These are phyloP conservation scores for Haematococcus lacustris DNA, from an alignment of 139 green algal genomes.

Conservation along the genomic window DNA sequence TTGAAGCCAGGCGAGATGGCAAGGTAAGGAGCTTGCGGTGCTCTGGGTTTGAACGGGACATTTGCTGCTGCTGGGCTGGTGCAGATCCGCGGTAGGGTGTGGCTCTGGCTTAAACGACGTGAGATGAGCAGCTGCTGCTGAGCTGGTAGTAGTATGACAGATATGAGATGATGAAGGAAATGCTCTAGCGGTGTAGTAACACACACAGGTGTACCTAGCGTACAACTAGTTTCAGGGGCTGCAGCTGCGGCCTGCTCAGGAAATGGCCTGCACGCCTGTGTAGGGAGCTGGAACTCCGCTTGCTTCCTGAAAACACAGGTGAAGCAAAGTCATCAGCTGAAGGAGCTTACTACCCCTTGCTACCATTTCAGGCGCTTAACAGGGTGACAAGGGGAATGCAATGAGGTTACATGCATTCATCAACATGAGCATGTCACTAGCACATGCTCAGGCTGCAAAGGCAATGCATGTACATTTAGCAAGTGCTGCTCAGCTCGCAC, in stretches of 20 bases:
- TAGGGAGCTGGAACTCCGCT: slow-evolving; percentile 1
- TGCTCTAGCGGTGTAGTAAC: background rate
- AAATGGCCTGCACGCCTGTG: slow-evolving; percentile 6
- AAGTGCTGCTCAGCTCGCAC: no score
- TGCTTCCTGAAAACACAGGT: background rate
- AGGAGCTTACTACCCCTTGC: background rate
- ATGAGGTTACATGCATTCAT: background rate
- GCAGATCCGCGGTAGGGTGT: no score
- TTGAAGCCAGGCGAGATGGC: background rate
- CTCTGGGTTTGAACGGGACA: no score
- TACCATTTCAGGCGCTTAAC: no score
- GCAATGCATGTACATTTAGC: no score
- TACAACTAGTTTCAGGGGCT: background rate
- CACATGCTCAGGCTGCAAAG: no score
- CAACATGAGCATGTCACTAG: background rate
- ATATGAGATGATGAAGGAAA: background rate
- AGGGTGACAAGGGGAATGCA: no score
- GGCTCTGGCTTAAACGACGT: no score
- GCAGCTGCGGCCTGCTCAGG: background rate
- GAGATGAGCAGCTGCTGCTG: no score
- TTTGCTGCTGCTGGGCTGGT: no score
- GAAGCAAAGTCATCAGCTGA: background rate
- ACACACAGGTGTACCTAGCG: background rate
- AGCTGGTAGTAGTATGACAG: no score
- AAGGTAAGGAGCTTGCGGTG: background rate